These are phyloP conservation scores for Bolboschoenoplectus hybrid DNA, from an alignment of 202 grass and related monocot genomes.

Conservation along the genomic window DNA sequence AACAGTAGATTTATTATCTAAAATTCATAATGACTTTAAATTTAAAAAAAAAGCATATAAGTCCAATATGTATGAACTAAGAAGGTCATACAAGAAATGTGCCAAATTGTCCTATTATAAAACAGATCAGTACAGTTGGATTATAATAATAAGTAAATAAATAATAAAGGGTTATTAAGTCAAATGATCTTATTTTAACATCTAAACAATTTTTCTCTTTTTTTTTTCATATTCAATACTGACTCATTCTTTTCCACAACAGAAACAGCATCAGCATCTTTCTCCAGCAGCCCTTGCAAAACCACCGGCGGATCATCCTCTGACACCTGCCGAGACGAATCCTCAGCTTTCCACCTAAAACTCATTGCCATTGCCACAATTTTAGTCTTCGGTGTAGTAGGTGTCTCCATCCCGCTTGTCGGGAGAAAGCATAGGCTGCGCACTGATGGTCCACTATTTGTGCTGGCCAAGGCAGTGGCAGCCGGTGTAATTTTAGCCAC, in stretches of 20 bases:
- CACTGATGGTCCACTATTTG: conserved; percentile 57
- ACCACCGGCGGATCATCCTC: background rate
- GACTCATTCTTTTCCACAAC: background rate
- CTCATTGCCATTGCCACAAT: conserved; percentile 57
- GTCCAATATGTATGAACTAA: background rate
- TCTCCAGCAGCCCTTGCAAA: conserved; percentile 20
- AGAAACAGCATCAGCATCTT: conserved; percentile 30
- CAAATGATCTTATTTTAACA: conserved; percentile 15
- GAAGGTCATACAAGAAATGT: conserved; percentile 2
- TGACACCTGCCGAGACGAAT: conserved; percentile 52
- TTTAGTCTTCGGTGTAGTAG: conserved; percentile 54
- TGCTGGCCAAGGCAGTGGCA: conserved; percentile 69
- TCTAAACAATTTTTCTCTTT: background rate
- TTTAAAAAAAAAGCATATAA: background rate
- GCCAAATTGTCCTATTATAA: background rate
- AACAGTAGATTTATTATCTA: background rate
- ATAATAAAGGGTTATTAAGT: background rate
- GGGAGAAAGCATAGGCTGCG: conserved; percentile 63
- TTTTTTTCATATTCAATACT: conserved; percentile 7
- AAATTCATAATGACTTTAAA: background rate
- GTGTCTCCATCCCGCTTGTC: conserved; percentile 62
- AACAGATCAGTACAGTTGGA: background rate
- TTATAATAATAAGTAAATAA: background rate
- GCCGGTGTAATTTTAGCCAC: conserved; percentile 89
- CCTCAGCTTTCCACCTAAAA: conserved; percentile 58